phyloP scores from a whole-genome alignment of 2,329 filamentous ascomycete genomes.

The Diaporthe velutina region DNA sequence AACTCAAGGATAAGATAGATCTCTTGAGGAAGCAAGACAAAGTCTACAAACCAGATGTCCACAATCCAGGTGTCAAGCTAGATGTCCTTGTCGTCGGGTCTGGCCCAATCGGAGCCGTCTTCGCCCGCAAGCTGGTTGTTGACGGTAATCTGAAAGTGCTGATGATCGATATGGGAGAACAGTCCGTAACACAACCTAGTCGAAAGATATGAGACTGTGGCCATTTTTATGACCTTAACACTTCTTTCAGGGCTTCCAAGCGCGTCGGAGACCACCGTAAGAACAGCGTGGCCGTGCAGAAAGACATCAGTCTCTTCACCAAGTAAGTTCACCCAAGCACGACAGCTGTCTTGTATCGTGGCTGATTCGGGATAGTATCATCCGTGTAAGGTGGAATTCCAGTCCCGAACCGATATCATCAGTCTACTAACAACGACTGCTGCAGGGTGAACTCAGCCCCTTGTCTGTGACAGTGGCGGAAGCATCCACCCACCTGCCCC shows the following conservation, averaged over 20 bases:
- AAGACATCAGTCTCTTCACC: conserved; percentile 43
- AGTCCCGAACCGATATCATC: too few species aligned
- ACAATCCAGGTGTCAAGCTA: too few species aligned
- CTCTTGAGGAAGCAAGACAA: background rate
- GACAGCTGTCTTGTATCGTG: background rate
- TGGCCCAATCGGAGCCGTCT: background rate
- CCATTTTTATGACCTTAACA: background rate
- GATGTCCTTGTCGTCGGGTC: background rate
- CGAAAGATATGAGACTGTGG: background rate
- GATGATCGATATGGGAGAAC: background rate
- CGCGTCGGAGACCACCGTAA: conserved; percentile 44
- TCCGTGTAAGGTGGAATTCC: too few species aligned
- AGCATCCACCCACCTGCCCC: background rate
- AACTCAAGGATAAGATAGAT: background rate
- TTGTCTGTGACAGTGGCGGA: background rate
- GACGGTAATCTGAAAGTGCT: background rate
- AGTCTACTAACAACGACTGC: too few species aligned
- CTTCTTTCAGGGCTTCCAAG: conserved; percentile 22
- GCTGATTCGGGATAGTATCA: background rate
- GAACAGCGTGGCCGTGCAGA: conserved; percentile 42
- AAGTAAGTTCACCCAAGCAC: conserved; percentile 39
- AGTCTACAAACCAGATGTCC: too few species aligned
- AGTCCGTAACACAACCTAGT: background rate
- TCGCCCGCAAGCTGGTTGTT: background rate
- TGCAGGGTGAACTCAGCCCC: background rate